Evolutionary conservation across 208 protist genomes (phyloP).

Genomic region (Wallacemonas sp.): DNA sequence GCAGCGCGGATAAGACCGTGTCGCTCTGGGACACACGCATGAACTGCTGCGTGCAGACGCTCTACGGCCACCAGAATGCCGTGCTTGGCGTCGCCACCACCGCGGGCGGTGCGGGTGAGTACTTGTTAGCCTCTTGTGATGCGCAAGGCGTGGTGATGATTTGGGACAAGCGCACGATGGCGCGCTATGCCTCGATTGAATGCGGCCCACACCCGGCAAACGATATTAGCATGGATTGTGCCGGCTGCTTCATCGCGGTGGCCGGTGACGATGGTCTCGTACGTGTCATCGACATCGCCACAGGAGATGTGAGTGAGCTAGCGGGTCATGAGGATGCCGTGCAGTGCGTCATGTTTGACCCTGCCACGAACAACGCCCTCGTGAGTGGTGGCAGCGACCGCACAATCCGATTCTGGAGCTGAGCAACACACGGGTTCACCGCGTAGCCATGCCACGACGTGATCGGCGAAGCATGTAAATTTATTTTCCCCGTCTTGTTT

Average conservation of each 20-base stretch:
- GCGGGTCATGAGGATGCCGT: slow-evolving; percentile 81
- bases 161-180: slow-evolving; percentile 84
- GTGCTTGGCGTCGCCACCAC: slow-evolving; percentile 78
- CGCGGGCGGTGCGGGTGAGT: slow-evolving; percentile 15
- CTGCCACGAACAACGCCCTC: slow-evolving; percentile 66
- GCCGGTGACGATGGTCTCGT: slow-evolving; percentile 93
- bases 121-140: slow-evolving; percentile 88
- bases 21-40: slow-evolving; percentile 96
- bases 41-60: slow-evolving; percentile 92
- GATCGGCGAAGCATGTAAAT: slow-evolving; percentile 16
- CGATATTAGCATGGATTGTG: slow-evolving; percentile 64
- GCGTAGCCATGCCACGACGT: no score
- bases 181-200: slow-evolving; percentile 43
- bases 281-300: slow-evolving; percentile 92
- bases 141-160: slow-evolving; percentile 92
- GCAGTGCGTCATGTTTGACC: slow-evolving; percentile 86
- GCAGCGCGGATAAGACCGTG: slow-evolving; percentile 96
- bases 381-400: slow-evolving; percentile 83
- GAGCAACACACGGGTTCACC: no score
- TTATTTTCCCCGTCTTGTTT: background rate
- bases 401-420: slow-evolving; percentile 86
- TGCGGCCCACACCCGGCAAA: slow-evolving; percentile 84
- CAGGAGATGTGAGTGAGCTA: slow-evolving; percentile 74
- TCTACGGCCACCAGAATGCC: slow-evolving; percentile 94
- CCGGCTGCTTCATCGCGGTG: slow-evolving; percentile 86